A percentile compares a stretch with the other conserved stretches of the same genome.
phyloP scores from a whole-genome alignment of 108 stramenopile species.

The Nannochloropsis gaditana region DNA sequence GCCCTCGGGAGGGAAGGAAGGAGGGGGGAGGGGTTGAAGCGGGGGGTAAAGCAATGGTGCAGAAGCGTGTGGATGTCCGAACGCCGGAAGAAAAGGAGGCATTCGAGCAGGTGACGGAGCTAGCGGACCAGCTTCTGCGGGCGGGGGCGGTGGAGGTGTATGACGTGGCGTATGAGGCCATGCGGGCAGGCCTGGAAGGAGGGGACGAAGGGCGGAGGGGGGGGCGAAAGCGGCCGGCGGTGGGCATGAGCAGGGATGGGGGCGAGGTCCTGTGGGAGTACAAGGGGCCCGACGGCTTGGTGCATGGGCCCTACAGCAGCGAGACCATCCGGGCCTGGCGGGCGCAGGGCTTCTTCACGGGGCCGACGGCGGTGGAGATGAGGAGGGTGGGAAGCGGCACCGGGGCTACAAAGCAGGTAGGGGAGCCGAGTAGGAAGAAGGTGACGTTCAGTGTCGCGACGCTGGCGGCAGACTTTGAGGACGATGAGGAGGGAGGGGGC shows the following conservation, averaged over 20 bases:
- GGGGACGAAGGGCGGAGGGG: constrained; percentile 23
- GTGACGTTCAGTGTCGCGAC: neutral
- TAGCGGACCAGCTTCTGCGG: constrained; percentile 37
- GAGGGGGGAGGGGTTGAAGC: neutral
- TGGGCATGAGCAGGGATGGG: constrained; percentile 20
- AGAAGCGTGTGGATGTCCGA: neutral
- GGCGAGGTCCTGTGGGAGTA: constrained; percentile 47
- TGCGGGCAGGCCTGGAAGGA: constrained; percentile 27
- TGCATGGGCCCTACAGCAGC: constrained; percentile 50
- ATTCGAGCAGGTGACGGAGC: constrained; percentile 40
- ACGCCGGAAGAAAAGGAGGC: constrained; percentile 32
- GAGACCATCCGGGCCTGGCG: constrained; percentile 46
- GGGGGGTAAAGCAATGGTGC: neutral
- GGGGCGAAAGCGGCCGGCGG: constrained; percentile 25
- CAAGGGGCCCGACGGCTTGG: constrained; percentile 40
- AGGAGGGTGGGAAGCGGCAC: neutral
- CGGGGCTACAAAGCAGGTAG: neutral
- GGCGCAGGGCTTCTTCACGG: constrained; percentile 43
- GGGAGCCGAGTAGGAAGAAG: neutral
- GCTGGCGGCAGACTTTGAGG: neutral
- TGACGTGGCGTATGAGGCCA: constrained; percentile 34
- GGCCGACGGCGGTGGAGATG: constrained; percentile 32
- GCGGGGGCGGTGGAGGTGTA: constrained; percentile 40
- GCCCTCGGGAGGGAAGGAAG: neutral
- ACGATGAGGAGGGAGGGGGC: neutral